Evolutionary conservation across 345 rosid species (phyloP).

Genomic region (Erysimum cheiranthoides): DNA sequence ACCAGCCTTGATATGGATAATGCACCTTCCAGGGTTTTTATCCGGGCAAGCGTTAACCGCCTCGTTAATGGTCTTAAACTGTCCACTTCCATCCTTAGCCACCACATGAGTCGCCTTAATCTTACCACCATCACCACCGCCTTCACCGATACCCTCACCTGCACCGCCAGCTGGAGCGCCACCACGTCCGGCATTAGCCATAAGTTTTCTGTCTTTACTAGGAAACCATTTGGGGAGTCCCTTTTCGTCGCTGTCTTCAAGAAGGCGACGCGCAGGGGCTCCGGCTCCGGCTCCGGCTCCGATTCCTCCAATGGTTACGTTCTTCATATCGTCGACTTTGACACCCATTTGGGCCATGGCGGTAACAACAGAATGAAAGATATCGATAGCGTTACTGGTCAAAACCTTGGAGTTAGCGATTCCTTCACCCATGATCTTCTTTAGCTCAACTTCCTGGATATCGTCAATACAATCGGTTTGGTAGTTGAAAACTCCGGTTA

Average conservation of each 20-base stretch:
- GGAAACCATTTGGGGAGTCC: slow-evolving; percentile 68
- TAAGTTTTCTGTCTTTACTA: slow-evolving; percentile 60
- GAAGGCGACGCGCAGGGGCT: slow-evolving; percentile 51
- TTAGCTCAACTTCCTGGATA: slow-evolving; percentile 37
- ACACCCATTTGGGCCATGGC: slow-evolving; percentile 40
- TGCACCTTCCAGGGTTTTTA: slow-evolving; percentile 52
- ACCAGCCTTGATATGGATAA: slow-evolving; percentile 72
- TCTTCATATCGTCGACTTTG: slow-evolving; percentile 37
- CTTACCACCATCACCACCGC: slow-evolving; percentile 38
- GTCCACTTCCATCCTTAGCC: slow-evolving; percentile 82
- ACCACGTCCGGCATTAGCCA: slow-evolving; percentile 48
- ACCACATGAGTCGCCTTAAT: slow-evolving; percentile 63
- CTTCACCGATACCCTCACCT: slow-evolving; percentile 38
- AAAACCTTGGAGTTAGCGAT: slow-evolving; percentile 46
- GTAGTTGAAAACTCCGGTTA: slow-evolving; percentile 48
- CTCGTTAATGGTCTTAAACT: slow-evolving; percentile 55
- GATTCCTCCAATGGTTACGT: slow-evolving; percentile 6
- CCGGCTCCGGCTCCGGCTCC: not conserved
- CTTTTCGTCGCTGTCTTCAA: slow-evolving; percentile 25
- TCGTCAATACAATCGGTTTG: slow-evolving; percentile 49
- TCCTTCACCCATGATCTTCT: slow-evolving; percentile 44
- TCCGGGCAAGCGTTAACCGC: slow-evolving; percentile 57
- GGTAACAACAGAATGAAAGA: slow-evolving; percentile 45
- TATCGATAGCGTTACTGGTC: slow-evolving; percentile 62
- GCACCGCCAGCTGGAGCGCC: slow-evolving; percentile 29